These are phyloP conservation scores for Haplosporangium gracile DNA, from an alignment of 192 early-diverging fungal genomes.

Conservation along the genomic window DNA sequence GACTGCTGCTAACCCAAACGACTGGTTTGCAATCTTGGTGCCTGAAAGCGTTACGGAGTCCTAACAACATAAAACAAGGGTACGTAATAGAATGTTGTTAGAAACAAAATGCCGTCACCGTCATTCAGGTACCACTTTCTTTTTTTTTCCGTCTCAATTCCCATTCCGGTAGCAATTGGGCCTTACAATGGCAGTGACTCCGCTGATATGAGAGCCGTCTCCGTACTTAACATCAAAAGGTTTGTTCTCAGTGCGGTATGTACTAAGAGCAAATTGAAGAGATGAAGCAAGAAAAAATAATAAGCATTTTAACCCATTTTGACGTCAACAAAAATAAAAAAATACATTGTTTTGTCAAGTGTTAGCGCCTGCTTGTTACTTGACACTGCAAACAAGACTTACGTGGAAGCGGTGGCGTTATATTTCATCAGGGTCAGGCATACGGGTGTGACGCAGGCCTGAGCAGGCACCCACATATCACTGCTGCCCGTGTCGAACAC, in stretches of 20 bases:
- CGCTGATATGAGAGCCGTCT: conserved; percentile 42
- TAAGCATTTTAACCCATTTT: neutral
- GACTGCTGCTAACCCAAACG: conserved; percentile 39
- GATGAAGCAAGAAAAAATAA: neutral
- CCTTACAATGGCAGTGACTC: conserved; percentile 35
- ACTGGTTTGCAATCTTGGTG: conserved; percentile 28
- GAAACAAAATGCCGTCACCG: neutral
- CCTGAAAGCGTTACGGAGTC: conserved; percentile 28
- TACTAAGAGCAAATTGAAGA: neutral
- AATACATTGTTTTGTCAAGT: neutral
- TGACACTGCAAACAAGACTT: neutral
- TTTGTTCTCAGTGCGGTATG: conserved; percentile 30
- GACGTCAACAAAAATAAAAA: neutral
- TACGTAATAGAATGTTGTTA: neutral
- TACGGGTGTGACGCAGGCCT: conserved; percentile 10
- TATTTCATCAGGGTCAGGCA: conserved; percentile 34
- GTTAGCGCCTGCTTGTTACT: no score
- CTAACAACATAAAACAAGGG: neutral
- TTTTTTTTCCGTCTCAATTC: neutral
- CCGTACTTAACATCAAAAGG: conserved; percentile 40
- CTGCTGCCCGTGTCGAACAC: conserved; percentile 53
- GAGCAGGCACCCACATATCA: conserved; percentile 50
- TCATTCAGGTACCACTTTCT: neutral
- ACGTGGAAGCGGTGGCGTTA: conserved; percentile 31
- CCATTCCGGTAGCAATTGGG: neutral